Percentiles rank a stretch among this genome's conserved stretches.
phyloP scores from a whole-genome alignment of 176 grass and related monocot genomes.

The Oryza meyeriana region DNA sequence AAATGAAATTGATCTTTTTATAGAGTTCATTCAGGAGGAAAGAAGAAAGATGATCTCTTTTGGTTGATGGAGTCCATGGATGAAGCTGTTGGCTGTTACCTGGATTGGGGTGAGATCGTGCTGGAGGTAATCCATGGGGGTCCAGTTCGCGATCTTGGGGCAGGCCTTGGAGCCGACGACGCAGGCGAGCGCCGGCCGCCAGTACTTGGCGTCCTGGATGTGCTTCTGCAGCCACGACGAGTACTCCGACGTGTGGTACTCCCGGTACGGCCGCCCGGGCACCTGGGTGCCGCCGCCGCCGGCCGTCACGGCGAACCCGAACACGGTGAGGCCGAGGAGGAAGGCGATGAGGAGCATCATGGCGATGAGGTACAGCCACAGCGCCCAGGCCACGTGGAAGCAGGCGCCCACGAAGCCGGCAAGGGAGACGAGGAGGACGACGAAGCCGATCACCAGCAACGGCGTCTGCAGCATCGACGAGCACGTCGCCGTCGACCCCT shows the following conservation, averaged over 20 bases:
- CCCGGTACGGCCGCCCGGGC: conserved; percentile 61
- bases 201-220: conserved; percentile 55
- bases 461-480: conserved; percentile 85
- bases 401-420: conserved; percentile 90
- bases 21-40: no score
- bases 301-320: conserved; percentile 77
- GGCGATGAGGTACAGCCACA: conserved; percentile 82
- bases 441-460: conserved; percentile 69
- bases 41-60: no score
- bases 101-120: conserved; percentile 82
- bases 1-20: no score
- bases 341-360: conserved; percentile 63
- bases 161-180: conserved; percentile 80
- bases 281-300: conserved; percentile 69
- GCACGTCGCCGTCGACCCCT: conserved; percentile 56
- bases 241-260: conserved; percentile 70
- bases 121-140: conserved; percentile 85
- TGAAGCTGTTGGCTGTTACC: neutral
- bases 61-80: no score
- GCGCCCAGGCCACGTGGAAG: conserved; percentile 84
- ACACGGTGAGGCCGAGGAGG: conserved; percentile 67
- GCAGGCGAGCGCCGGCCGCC: conserved; percentile 71
- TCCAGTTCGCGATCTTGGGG: conserved; percentile 63
- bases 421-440: conserved; percentile 71
- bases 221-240: conserved; percentile 69